Conservation (phyloP, 768 basidiomycete genomes). For the Boletus rufocinnamomeus region DNA sequence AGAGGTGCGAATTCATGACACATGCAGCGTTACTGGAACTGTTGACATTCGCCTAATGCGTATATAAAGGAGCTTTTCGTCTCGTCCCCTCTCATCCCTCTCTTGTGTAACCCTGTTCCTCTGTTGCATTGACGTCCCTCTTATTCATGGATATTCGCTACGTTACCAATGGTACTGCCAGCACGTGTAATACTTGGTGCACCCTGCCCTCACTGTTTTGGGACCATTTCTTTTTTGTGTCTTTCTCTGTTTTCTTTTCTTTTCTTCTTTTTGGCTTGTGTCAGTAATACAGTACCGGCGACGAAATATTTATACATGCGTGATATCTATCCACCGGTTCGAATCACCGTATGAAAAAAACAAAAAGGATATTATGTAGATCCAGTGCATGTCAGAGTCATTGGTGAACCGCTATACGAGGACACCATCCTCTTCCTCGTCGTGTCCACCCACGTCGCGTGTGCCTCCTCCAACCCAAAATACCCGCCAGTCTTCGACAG, state of each 20-base stretch:
- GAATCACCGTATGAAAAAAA: not conserved
- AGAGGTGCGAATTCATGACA: conserved; percentile 32
- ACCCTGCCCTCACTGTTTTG: conserved; percentile 24
- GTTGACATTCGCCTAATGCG: conserved; percentile 17
- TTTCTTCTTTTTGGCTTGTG: conserved; percentile 17
- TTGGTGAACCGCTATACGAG: conserved; percentile 24
- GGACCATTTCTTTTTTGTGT: conserved; percentile 6
- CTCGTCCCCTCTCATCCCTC: conserved; percentile 1
- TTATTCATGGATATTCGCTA: conserved; percentile 24
- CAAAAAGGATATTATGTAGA: not conserved
- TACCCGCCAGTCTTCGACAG: conserved; percentile 72
- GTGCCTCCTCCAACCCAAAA: conserved; percentile 77
- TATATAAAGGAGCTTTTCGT: conserved; percentile 13
- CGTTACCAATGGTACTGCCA: conserved; percentile 24
- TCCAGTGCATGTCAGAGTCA: not conserved
- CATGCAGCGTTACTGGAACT: conserved; percentile 3
- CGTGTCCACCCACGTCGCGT: conserved; percentile 27
- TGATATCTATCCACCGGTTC: conserved; percentile 4
- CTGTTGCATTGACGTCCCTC: conserved; percentile 22
- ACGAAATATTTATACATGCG: conserved; percentile 24
- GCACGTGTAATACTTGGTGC: conserved; percentile 34
- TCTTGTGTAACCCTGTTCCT: conserved; percentile 14
- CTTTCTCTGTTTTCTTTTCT: not conserved
- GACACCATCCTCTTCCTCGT: conserved; percentile 35
- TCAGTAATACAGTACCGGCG: conserved; percentile 20